Conservation (phyloP, 2,329 filamentous ascomycete genomes). For the Trichocomaceae sp. region DNA sequence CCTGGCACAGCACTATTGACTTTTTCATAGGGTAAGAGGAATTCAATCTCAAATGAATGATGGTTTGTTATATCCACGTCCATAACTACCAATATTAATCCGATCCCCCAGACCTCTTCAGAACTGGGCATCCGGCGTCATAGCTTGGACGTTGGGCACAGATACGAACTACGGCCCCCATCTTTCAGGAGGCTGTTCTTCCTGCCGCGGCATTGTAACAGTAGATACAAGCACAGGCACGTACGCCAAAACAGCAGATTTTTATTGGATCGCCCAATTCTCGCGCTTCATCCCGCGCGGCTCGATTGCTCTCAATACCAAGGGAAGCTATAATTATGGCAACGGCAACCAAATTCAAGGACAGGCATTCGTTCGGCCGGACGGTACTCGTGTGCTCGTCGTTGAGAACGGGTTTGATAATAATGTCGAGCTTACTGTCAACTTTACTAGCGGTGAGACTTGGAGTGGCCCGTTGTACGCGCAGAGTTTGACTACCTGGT, state of each 20-base stretch:
- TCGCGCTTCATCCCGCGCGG: slow-evolving; percentile 6
- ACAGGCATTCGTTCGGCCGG: slow-evolving; percentile 44
- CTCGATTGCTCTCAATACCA: slow-evolving; percentile 34
- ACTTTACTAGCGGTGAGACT: slow-evolving; percentile 18
- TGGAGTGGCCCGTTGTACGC: slow-evolving; percentile 26
- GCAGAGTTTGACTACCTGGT: slow-evolving; percentile 25
- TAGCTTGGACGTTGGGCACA: slow-evolving; percentile 8
- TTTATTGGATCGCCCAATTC: slow-evolving; percentile 4
- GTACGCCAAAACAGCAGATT: slow-evolving; percentile 6
- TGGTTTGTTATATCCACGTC: too few species aligned
- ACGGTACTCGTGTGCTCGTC: slow-evolving; percentile 42
- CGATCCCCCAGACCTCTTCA: background rate
- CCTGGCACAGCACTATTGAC: slow-evolving; percentile 6
- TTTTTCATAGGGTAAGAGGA: slow-evolving; percentile 6
- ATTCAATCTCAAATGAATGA: too few species aligned
- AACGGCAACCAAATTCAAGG: slow-evolving; percentile 35
- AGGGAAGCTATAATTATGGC: slow-evolving; percentile 41
- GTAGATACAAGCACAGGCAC: slow-evolving; percentile 4
- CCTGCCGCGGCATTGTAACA: background rate
- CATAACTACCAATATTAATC: background rate
- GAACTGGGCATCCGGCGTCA: slow-evolving; percentile 7
- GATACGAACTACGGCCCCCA: slow-evolving; percentile 6
- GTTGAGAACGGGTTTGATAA: slow-evolving; percentile 45
- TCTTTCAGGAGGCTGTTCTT: slow-evolving; percentile 2
- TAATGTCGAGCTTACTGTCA: slow-evolving; percentile 38